phyloP scores from a whole-genome alignment of 129 eudicot genomes.

The Helichrysum umbraculigerum region DNA sequence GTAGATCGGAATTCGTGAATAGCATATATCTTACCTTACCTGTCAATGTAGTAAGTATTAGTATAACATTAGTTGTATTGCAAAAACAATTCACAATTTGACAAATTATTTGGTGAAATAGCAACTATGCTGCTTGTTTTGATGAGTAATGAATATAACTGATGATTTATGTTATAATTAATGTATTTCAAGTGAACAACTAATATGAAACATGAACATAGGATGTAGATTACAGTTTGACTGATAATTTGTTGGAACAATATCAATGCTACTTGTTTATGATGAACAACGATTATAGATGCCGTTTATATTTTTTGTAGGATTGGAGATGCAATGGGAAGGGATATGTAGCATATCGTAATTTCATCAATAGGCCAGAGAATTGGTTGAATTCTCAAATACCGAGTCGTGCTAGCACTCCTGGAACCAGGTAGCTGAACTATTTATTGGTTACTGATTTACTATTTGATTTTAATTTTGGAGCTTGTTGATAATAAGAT shows the following conservation, averaged over 20 bases:
- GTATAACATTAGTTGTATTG: background rate
- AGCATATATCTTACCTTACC: background rate
- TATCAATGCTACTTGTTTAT: too few relatives aligned
- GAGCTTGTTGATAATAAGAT: background rate
- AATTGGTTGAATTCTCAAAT: constrained; percentile 69
- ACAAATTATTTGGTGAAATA: constrained; percentile 4
- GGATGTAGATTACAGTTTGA: background rate
- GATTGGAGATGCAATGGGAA: constrained; percentile 94
- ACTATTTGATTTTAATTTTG: background rate
- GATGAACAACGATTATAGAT: background rate
- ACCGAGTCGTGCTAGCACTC: constrained; percentile 71
- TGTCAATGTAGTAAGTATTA: background rate
- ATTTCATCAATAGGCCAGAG: constrained; percentile 79
- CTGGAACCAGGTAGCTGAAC: constrained; percentile 71
- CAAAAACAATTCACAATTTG: background rate
- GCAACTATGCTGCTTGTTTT: constrained; percentile 1
- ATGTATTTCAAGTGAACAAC: background rate
- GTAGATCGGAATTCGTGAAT: background rate
- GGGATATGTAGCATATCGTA: constrained; percentile 87
- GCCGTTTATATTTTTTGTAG: constrained; percentile 42
- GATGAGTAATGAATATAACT: background rate
- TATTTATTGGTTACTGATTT: constrained; percentile 12
- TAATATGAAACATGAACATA: background rate
- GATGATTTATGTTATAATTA: background rate
- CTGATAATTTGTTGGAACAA: background rate